Percentiles rank a stretch among this genome's conserved stretches.
These are phyloP conservation scores for Ophiosphaerella narmari DNA, from an alignment of 2,329 filamentous ascomycete species.

Conservation along the genomic window DNA sequence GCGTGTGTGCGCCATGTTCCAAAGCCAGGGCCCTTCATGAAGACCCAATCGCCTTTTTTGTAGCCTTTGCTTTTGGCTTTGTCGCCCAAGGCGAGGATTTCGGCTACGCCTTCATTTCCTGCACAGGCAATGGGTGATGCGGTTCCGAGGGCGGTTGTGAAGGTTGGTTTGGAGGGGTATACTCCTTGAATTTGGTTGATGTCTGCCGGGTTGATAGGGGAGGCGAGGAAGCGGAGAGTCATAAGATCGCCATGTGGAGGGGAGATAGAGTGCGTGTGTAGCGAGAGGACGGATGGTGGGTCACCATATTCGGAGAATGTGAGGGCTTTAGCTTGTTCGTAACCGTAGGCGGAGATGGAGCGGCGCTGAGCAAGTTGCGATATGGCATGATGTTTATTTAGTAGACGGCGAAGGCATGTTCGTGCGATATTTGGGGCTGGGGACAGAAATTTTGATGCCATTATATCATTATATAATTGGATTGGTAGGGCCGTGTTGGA, in stretches of 20 bases:
- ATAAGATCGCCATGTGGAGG: slow-evolving; percentile 71
- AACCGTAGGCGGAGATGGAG: slow-evolving; percentile 69
- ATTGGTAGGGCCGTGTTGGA: no score
- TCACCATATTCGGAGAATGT: slow-evolving; percentile 77
- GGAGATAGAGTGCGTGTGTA: slow-evolving; percentile 78
- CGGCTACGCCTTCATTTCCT: slow-evolving; percentile 92
- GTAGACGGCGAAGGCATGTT: slow-evolving; percentile 25
- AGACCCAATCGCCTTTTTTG: slow-evolving; percentile 86
- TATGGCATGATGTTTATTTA: slow-evolving; percentile 6
- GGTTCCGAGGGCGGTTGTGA: slow-evolving; percentile 78
- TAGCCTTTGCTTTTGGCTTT: slow-evolving; percentile 60
- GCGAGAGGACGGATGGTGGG: slow-evolving; percentile 69
- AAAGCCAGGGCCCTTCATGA: slow-evolving; percentile 80
- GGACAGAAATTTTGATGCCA: slow-evolving; percentile 31
- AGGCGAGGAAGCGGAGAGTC: slow-evolving; percentile 84
- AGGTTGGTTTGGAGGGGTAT: slow-evolving; percentile 83
- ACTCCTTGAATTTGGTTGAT: slow-evolving; percentile 98
- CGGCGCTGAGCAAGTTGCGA: slow-evolving; percentile 41
- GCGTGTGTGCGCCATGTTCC: slow-evolving; percentile 96
- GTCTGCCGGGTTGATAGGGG: slow-evolving; percentile 95
- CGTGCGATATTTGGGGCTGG: slow-evolving; percentile 20
- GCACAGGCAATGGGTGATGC: slow-evolving; percentile 74
- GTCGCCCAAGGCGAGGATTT: slow-evolving; percentile 74
- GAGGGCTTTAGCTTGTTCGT: slow-evolving; percentile 83
- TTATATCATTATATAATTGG: slow-evolving; percentile 12